phyloP scores from a whole-genome alignment of 2,329 filamentous ascomycete genomes.

The Pseudogymnoascus sp. region DNA sequence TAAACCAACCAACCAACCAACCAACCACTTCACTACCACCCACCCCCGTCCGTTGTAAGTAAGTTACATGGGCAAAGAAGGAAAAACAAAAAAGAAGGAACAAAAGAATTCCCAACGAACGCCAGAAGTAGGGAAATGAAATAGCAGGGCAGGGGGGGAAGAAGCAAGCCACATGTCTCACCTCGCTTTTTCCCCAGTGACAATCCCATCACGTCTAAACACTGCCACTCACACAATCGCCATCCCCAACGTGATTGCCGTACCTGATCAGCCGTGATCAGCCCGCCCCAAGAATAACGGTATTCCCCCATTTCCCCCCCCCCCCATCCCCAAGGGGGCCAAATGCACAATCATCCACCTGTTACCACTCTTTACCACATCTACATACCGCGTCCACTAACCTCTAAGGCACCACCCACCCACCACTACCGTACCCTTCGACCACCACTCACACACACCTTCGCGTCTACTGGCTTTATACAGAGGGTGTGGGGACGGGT shows the following conservation, averaged over 20 bases:
- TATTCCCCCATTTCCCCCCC: neutral
- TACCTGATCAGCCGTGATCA: neutral
- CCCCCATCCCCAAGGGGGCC: neutral
- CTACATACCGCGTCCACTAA: neutral
- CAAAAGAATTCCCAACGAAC: neutral
- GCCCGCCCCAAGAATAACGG: neutral
- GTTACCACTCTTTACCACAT: no score
- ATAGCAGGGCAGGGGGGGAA: neutral
- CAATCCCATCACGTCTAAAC: neutral
- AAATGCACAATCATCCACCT: neutral
- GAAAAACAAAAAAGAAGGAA: neutral
- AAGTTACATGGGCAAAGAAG: neutral
- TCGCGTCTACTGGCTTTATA: neutral
- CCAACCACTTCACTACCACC: no score
- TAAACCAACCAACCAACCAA: neutral
- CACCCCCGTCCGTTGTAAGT: no score
- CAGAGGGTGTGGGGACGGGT: neutral
- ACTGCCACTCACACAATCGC: neutral
- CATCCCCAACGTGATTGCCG: neutral
- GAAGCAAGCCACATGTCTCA: neutral
- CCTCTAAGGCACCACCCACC: neutral
- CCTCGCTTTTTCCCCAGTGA: neutral
- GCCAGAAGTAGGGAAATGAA: neutral
- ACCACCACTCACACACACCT: neutral
- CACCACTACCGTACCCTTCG: neutral